Base-by-base conservation (phyloP, 257 asterid genomes). In the Solanum medicagineum region DNA sequence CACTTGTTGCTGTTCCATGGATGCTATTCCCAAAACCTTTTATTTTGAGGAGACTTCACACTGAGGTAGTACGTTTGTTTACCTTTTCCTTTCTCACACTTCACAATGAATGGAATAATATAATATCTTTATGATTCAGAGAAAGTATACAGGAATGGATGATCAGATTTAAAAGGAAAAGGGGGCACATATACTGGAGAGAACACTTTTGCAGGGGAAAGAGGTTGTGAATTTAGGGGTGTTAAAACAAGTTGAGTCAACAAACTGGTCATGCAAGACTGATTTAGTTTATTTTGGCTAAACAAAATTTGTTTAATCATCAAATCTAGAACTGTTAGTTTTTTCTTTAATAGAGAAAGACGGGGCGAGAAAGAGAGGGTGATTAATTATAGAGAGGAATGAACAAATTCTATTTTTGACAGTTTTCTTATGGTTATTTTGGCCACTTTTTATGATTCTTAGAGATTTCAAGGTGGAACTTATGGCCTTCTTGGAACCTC, bases 11-110 rank as follows among this genome's bases (percentile, higher is more conserved):
- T 87, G 99, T 95, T 88, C 99, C 99, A 17, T 95, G 99, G 98
- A 95, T 95, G 99, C 99, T 95, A 87, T 95, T 95, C 85, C 99
- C 99, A 22, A 95, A 95, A 90, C 99, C 99, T 88, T 95, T 94
- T 85, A 94, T 95, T 88, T 87, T 95, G 87, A 94, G 88, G 92
- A 93, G 90, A 89, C 95, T 91, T 81, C 93, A 95, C 63, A 86
- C 94, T 9, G 96, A 95, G 99, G 99, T 95, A 91, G 69, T 45
- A 47, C 45, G 66, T 26, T 62, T 88, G 65, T 19, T 24, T 29
- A 20, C 53, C 24, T 62, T 29, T 69, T 80, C 22, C 81, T 81
- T 71, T 59, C 81, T 62, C 20, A 77, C 44, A 5, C 47, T 51
- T 75, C 1, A 49, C 81, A 47, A 24, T 49, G 22, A 75, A 47